phyloP scores from a whole-genome alignment of 441 rosid genomes.

The Brassica balearica region DNA sequence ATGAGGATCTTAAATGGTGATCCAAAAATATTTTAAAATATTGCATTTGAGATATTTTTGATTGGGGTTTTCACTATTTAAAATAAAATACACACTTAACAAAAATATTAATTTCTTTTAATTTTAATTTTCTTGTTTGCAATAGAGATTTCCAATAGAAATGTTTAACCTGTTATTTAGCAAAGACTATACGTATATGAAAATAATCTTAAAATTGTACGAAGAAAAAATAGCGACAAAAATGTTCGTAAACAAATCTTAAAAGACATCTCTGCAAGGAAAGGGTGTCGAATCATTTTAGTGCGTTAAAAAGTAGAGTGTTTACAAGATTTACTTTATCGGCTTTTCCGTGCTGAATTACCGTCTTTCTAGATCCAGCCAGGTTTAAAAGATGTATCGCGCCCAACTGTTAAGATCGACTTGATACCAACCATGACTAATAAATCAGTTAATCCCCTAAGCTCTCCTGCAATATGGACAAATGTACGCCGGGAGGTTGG shows the following conservation, averaged over 20 bases:
- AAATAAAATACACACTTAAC: background rate
- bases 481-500: background rate
- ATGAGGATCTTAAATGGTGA: background rate
- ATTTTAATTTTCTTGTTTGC: background rate
- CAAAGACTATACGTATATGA: background rate
- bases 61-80: background rate
- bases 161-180: background rate
- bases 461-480: background rate
- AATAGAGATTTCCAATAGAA: background rate
- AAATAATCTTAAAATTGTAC: background rate
- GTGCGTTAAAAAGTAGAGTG: conserved; percentile 14
- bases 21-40: background rate
- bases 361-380: background rate
- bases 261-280: conserved; percentile 3
- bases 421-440: background rate
- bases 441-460: background rate
- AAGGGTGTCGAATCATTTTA: conserved; percentile 5
- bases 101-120: background rate
- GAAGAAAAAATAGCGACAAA: background rate
- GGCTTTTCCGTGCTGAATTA: background rate
- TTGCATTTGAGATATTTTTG: background rate
- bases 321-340: conserved; percentile 16
- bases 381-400: background rate
- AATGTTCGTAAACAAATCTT: background rate
- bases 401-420: background rate